Conservation (phyloP, 768 basidiomycete species). For the Tylopilus balloui region DNA sequence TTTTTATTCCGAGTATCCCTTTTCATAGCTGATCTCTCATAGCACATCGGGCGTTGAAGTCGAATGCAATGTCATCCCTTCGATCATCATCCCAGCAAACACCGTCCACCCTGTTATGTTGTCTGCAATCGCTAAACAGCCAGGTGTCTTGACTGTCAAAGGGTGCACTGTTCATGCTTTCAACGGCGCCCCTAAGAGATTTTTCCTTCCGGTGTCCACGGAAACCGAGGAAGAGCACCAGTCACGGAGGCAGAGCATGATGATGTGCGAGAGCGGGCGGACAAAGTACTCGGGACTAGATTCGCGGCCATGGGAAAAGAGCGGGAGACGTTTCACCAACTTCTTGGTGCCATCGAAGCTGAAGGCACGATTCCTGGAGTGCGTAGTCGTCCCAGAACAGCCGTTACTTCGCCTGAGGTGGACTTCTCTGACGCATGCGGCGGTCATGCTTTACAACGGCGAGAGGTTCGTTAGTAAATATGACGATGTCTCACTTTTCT, state of each 20-base stretch:
- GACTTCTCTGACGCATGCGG: slow-evolving; percentile 88
- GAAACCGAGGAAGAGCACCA: slow-evolving; percentile 65
- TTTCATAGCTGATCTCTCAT: slow-evolving; percentile 10
- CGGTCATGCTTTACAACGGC: slow-evolving; percentile 92
- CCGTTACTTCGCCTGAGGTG: slow-evolving; percentile 83
- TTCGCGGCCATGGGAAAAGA: slow-evolving; percentile 58
- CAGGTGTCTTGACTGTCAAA: slow-evolving; percentile 66
- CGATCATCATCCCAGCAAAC: slow-evolving; percentile 64
- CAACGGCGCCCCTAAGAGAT: slow-evolving; percentile 66
- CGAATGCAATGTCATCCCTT: slow-evolving; percentile 55
- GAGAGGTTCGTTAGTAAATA: slow-evolving; percentile 59
- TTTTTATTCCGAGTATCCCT: slow-evolving; percentile 1
- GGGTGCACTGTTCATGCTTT: slow-evolving; percentile 78
- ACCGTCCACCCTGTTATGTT: slow-evolving; percentile 72
- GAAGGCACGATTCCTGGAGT: slow-evolving; percentile 62
- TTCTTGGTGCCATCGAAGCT: slow-evolving; percentile 24
- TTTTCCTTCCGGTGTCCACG: slow-evolving; percentile 69
- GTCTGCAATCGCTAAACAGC: slow-evolving; percentile 55
- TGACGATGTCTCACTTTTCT: not conserved
- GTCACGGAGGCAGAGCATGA: slow-evolving; percentile 51
- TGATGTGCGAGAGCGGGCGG: slow-evolving; percentile 63
- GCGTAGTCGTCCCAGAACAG: slow-evolving; percentile 79
- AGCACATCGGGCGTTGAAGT: slow-evolving; percentile 84
- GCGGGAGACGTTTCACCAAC: slow-evolving; percentile 37
- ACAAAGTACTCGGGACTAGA: slow-evolving; percentile 74